A percentile compares a stretch with the other conserved stretches of the same genome.
phyloP scores from a whole-genome alignment of 2,329 filamentous ascomycete genomes.

The Diatrype stigma region DNA sequence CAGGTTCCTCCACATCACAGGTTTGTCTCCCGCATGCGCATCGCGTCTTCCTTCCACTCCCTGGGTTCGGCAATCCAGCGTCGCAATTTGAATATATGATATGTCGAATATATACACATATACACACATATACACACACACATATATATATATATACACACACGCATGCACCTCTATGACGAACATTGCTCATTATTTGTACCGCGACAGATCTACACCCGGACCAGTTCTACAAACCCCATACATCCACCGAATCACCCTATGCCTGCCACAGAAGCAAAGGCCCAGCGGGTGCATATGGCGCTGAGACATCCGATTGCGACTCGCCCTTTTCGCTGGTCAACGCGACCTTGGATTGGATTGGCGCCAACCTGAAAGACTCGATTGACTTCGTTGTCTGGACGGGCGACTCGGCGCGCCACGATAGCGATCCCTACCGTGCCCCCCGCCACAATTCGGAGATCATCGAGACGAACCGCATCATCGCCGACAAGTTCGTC shows the following conservation, averaged over 20 bases:
- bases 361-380: slow-evolving; percentile 71
- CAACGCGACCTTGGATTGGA: slow-evolving; percentile 88
- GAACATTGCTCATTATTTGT: slow-evolving; percentile 9
- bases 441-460: slow-evolving; percentile 71
- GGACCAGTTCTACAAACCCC: slow-evolving; percentile 78
- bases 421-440: slow-evolving; percentile 75
- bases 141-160: too few relatives aligned
- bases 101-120: too few relatives aligned
- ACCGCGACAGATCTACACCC: slow-evolving; percentile 74
- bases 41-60: background rate
- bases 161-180: too few relatives aligned
- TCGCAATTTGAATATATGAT: too few relatives aligned
- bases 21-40: slow-evolving; percentile 42
- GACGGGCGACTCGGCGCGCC: slow-evolving; percentile 86
- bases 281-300: slow-evolving; percentile 75
- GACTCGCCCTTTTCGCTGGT: slow-evolving; percentile 78
- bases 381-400: slow-evolving; percentile 85
- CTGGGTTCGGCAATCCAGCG: too few relatives aligned
- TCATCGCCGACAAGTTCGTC: slow-evolving; percentile 71
- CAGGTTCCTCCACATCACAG: slow-evolving; percentile 84
- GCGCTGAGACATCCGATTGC: slow-evolving; percentile 83
- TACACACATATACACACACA: too few relatives aligned
- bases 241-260: slow-evolving; percentile 65
- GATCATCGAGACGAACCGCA: slow-evolving; percentile 72
- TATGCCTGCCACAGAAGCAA: slow-evolving; percentile 74